Conservation (phyloP, 148 eudicot genomes). For the Rhododendron ovatum region DNA sequence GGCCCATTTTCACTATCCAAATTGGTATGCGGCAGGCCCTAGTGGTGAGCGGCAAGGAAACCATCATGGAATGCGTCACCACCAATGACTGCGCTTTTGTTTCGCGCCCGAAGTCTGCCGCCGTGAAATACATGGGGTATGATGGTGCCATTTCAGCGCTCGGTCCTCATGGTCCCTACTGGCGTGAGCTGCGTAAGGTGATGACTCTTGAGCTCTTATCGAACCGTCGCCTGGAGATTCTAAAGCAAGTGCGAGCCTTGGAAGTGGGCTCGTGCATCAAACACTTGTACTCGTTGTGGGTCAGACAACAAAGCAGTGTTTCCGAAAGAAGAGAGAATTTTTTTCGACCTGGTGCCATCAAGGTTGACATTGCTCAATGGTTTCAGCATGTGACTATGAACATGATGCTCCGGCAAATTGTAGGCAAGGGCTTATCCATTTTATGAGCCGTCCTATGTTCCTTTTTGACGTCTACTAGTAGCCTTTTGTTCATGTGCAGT, state of each 20-base stretch:
- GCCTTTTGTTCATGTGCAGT: background rate
- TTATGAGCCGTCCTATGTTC: no score
- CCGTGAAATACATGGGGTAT: background rate
- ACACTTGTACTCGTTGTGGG: background rate
- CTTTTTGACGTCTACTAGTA: no score
- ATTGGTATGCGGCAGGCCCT: background rate
- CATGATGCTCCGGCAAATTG: background rate
- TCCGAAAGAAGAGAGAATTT: background rate
- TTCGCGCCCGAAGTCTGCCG: background rate
- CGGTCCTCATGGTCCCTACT: background rate
- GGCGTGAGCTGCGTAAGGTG: background rate
- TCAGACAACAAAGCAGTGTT: background rate
- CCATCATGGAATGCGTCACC: background rate
- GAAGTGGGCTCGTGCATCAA: background rate
- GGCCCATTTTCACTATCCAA: background rate
- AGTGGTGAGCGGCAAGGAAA: conserved; percentile 3
- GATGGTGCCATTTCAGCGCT: background rate
- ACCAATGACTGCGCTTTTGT: background rate
- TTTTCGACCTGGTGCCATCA: background rate
- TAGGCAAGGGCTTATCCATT: background rate
- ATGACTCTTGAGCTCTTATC: background rate
- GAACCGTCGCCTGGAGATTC: background rate
- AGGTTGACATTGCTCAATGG: background rate
- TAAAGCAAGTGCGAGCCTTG: background rate
- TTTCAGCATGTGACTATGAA: background rate